Base-by-base conservation (phyloP, 495 filamentous ascomycete genomes). In the Penicillium malachiteum region DNA sequence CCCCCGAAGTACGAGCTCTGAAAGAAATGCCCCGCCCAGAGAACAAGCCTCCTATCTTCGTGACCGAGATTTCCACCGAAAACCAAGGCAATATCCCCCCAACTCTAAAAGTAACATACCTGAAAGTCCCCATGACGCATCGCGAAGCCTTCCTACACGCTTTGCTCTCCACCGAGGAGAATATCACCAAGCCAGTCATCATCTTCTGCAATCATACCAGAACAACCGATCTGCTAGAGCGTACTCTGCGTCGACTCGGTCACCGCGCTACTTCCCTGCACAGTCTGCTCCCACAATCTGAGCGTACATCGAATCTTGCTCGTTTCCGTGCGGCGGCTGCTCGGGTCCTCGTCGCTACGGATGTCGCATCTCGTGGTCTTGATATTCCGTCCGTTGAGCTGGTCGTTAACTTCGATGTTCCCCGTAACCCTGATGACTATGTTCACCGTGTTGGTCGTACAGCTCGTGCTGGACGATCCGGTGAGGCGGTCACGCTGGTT, bases 381-480 rank as follows among this genome's bases (percentile, higher is more conserved):
- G 94, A 99, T 78, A 96, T 99, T 53, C 95, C 92, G 0, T 87
- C 87, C 55, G 95, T 97, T 1, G 87, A 82, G 49, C 71, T 97
- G 10, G 93, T 99, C 7, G 75, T 99, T 47, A 97, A 99, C 68
- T 97, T 90, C 66, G 95, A 97, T 64, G 84, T 99, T 14, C 94
- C 94, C 1, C 85, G 93, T 3, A 91, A 97, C 67, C 92, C 94
- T 34, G 94, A 97, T 68, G 95, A 96, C 68, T 99, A 97, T 62
- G 90, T 99, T 55, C 94, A 99, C 72, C 87, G 94, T 17, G 92
- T 96, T 50, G 94, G 94, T 64, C 87, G 94, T 63, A 99, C 94
- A 10, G 94, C 95, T 7, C 84, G 94, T 79, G 94, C 94, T 7
- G 94, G 95, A 0, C 80, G 89, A 41, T 75, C 71, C 26, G 94